Evolutionary conservation across 768 basidiomycete genomes (phyloP), one percentile per base, ranked within the genome.

Genomic region (Agaricus subrufescens): DNA sequence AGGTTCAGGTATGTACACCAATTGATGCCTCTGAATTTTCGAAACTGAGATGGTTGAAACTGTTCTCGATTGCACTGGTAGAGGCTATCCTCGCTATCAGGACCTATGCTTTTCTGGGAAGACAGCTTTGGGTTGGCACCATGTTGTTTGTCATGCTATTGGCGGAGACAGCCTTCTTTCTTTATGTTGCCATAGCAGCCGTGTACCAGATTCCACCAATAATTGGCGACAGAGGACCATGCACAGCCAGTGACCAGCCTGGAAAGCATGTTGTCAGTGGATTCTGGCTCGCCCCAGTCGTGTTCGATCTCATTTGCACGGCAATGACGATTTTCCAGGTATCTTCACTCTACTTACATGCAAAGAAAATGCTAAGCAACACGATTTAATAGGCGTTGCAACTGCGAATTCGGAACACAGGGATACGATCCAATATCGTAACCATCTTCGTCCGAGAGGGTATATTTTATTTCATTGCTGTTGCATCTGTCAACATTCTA

Each of bases 81-180:
- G 60, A 61, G 57, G 57, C 60, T 27, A 58, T 61, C 29, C 50
- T 58, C 7, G 60, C 60, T 6, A 54, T 61, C 23, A 40, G 60
- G 15, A 61, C 60, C 19, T 61, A 61, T 51, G 60, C 60, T 8
- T 61, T 61, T 51, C 46, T 61, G n/a, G 60, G 60, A 14, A 61
- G 53, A 45, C 23, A 55, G 25, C 38, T 31, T 2, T 56, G 54
- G 54, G 46, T 61, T 1, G 60, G 57, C 15, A 37, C 50, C 40
- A 10, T 56, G 19, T 46, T 61, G 11, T 26, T 23, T 14, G 49
- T 25, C 3, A 54, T 58, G 48, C 44, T 61, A 4, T 9, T 56
- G 15, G 60, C 39, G 30, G 60, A 61, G 40, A 54, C 46, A 2
- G 57, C 54, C 19, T 61, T 56, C 46, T 46, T 61, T 37, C 57